Base-by-base conservation (phyloP, 176 grass and related monocot species). In the Avena sativa region DNA sequence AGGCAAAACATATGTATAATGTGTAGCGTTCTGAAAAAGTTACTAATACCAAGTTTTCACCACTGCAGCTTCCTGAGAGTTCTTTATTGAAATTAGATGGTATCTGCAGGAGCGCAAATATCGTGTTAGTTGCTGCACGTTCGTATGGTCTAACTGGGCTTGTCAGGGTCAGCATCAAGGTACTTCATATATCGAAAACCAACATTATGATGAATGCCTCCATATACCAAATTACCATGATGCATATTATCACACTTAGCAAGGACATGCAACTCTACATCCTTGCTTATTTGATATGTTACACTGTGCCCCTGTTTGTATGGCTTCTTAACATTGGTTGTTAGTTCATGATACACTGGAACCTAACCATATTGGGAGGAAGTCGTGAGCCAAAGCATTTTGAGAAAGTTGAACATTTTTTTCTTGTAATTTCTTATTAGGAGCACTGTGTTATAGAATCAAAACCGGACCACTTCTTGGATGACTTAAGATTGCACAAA, bases 401-500 rank as follows among this genome's bases (percentile, higher is more conserved):
- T 70, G 34, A 63, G 43, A 86, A 75, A 63, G 47, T 67, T 88
- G 73, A 84, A 20, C 23, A 65, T 30, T 51, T 78, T 79, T 83
- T 59, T 38, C 23, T 23, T 81, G 8, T 62, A 32, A 60, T 70
- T 47, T 63, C 57, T 86, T 46, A 63, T 83, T 56, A 98, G 97
- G 97, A 98, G 86, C 94, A 96, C 36, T 56, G 25, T 79, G 89
- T 93, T 73, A 89, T 94, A 84, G 95, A 97, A 83, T 91, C 97
- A 76, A 98, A 98, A 93, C 97, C 94, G 13, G 97, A 98, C 73
- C 97, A 98, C 83, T 98, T 98, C 87, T 69, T 96, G 79, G 97
- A 98, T 91, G 97, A 98, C 80, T 88, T 98, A 53, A 84, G 94
- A n/a, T 86, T 98, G 84, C 92, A 98, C 79, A 92, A 93, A 65